Evolutionary conservation across 129 eudicot genomes (phyloP), one percentile per base, ranked within the genome.

Genomic region (Chrysanthemum makinoi): DNA sequence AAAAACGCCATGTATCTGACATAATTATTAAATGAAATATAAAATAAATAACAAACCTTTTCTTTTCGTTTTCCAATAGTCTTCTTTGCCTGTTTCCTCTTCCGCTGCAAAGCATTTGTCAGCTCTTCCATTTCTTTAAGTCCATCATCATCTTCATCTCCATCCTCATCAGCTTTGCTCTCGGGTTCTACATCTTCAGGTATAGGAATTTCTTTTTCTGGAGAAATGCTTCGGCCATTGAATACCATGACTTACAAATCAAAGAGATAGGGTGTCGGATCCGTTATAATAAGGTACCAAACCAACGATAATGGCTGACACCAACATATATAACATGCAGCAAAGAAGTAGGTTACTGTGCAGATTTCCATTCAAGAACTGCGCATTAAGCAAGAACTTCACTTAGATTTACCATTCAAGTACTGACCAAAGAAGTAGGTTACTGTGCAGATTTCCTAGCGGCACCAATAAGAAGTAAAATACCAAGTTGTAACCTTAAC

Each of bases 191-290:
- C 77, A 51, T 57, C 74, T 19, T 59, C 13, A n/a, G 83, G 51
- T 69, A 80, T 75, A 30, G 83, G 30, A 63, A 73, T 52, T 51
- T 71, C 81, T 80, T 86, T 83, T 66, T 60, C 72, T 7, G 87
- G 88, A 66, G 96, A 68, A 93, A 68, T 7, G 95, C 96, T 80
- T 93, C 89, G 39, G 98, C 98, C 98, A 94, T 26, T 89, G 80
- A 74, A 87, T 54, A 70, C 95, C 97, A 64, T 94, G 90, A 46
- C 78, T 84, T 46, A 97, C 79, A 81, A 94, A 89, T 59, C 97
- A 96, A 87, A 39, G 98, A 87, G 74, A 94, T 89, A 70, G 98
- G 69, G 98, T 94, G 68, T 94, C 98, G 89, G 89, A 80, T 94
- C 97, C 97, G 89, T n/a, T n/a, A n/a, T n/a, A n/a, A n/a, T n/a